phyloP scores from a whole-genome alignment of 1,284 basidiomycete species.

The Rhodotorula sp. region DNA sequence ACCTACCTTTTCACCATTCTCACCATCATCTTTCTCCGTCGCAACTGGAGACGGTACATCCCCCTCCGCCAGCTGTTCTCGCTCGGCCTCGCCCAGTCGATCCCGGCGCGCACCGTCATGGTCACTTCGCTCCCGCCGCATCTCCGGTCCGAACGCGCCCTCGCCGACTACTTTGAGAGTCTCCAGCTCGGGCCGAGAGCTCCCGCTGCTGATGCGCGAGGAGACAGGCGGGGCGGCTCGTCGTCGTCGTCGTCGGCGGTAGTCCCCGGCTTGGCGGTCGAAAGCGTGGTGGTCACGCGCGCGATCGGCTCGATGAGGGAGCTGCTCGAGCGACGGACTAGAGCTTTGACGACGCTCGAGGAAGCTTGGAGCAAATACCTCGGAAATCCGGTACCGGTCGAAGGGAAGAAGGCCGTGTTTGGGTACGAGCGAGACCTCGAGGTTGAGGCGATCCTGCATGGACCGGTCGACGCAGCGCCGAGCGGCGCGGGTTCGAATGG shows the following conservation, averaged over 20 bases:
- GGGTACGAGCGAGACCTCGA: constrained; percentile 55
- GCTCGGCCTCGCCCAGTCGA: constrained; percentile 87
- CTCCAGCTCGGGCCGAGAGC: constrained; percentile 39
- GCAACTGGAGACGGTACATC: constrained; percentile 85
- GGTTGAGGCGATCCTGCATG: constrained; percentile 36
- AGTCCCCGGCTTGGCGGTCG: constrained; percentile 64
- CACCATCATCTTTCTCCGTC: constrained; percentile 78
- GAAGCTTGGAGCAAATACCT: constrained; percentile 82
- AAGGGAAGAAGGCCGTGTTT: constrained; percentile 62
- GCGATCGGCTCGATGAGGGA: constrained; percentile 72
- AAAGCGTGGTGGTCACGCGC: constrained; percentile 83
- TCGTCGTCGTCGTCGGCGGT: background rate
- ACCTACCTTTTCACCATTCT: constrained; percentile 89
- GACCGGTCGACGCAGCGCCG: background rate
- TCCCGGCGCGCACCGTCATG: constrained; percentile 88
- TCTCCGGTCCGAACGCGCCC: constrained; percentile 73
- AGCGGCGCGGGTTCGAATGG: background rate
- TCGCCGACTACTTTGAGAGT: constrained; percentile 91
- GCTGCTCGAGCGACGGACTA: constrained; percentile 72
- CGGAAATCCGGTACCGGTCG: constrained; percentile 81
- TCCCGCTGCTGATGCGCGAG: background rate
- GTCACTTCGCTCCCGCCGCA: constrained; percentile 77
- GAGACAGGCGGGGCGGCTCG: background rate
- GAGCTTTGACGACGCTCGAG: constrained; percentile 74
- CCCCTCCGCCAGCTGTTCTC: constrained; percentile 79